Conservation (phyloP, 805 yeast species). For the Millerago galiae region DNA sequence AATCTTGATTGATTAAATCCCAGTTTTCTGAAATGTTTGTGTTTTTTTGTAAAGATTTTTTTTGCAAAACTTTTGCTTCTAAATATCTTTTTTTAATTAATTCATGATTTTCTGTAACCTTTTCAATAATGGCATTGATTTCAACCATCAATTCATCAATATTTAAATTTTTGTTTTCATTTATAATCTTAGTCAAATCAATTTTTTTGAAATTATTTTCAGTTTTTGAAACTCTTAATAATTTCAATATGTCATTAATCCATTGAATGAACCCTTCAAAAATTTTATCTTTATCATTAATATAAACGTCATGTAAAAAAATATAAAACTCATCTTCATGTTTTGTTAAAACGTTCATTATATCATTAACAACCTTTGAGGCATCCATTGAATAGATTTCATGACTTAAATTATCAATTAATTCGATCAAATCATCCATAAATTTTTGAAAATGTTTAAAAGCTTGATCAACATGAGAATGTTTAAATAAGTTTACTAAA, state of each 20-base stretch:
- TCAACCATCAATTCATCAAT: slow-evolving; percentile 29
- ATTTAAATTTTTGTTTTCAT: slow-evolving; percentile 18
- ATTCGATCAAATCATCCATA: slow-evolving; percentile 54
- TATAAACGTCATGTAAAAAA: slow-evolving; percentile 76
- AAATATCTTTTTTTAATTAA: slow-evolving; percentile 27
- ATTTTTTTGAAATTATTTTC: slow-evolving; percentile 29
- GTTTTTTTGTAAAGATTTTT: slow-evolving; percentile 12
- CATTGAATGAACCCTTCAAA: slow-evolving; percentile 70
- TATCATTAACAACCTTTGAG: slow-evolving; percentile 58
- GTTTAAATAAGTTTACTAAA: slow-evolving; percentile 57
- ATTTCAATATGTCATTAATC: slow-evolving; percentile 60
- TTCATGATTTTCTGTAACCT: slow-evolving; percentile 30
- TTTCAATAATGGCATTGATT: slow-evolving; percentile 31
- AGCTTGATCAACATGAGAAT: slow-evolving; percentile 60
- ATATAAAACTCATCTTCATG: slow-evolving; percentile 69
- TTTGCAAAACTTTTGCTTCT: slow-evolving; percentile 22
- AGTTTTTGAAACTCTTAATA: slow-evolving; percentile 55
- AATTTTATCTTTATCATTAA: slow-evolving; percentile 64
- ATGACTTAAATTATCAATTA: slow-evolving; percentile 46
- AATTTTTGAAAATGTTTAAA: slow-evolving; percentile 59
- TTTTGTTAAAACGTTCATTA: slow-evolving; percentile 57
- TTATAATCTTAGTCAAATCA: slow-evolving; percentile 36
- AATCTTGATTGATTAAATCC: slow-evolving; percentile 34
- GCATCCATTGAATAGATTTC: slow-evolving; percentile 46
- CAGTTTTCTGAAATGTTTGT: slow-evolving; percentile 32